Evolutionary conservation across 2,329 filamentous ascomycete genomes (phyloP), one percentile per base, ranked within the genome.

Genomic region (Dothiorella sarmentorum): DNA sequence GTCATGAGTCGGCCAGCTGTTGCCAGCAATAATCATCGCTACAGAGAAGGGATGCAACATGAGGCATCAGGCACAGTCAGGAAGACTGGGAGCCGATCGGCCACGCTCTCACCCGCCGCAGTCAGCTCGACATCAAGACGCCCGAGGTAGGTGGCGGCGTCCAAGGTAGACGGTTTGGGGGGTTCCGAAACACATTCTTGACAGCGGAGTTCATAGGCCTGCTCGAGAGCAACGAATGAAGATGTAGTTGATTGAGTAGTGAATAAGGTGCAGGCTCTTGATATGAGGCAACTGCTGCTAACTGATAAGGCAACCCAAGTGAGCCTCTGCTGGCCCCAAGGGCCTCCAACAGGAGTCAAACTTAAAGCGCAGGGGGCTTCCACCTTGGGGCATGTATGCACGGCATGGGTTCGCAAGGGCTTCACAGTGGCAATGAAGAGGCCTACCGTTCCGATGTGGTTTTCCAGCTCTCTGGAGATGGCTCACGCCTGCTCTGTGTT

Each of bases 141-240:
- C 72, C 78, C 27, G 80, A 82, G 45, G 78, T 80, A 2, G 79
- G 79, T 17, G 79, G 75, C 20, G 81, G 80, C 1, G 74, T 74
- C 51, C 91, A 64, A 99, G 89, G 73, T 96, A 97, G 11, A 97
- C 82, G 0, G 93, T 97, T 75, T 99, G 99, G 7, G 94, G 94
- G 0, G 93, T 97, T 61, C 94, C 94, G 62, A 99, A n/a, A n/a
- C n/a, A n/a, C 91, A 78, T 99, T 97, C 76, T 99, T 99, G 71
- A 96, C 92, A 62, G 99, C 93, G 15, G 93, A 97, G 76, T 99
- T 94, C 69, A 99, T n/a, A n/a, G n/a, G n/a, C n/a, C n/a, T n/a
- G n/a, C n/a, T n/a, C n/a, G n/a, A n/a, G n/a, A n/a, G n/a, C n/a
- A n/a, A n/a, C n/a, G n/a, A n/a, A n/a, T n/a, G n/a, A n/a, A n/a